A percentile compares a stretch with the other conserved stretches of the same genome.
Evolutionary conservation across 2,329 filamentous ascomycete species (phyloP).

Genomic region (Penicillium fuscoglaucum): DNA sequence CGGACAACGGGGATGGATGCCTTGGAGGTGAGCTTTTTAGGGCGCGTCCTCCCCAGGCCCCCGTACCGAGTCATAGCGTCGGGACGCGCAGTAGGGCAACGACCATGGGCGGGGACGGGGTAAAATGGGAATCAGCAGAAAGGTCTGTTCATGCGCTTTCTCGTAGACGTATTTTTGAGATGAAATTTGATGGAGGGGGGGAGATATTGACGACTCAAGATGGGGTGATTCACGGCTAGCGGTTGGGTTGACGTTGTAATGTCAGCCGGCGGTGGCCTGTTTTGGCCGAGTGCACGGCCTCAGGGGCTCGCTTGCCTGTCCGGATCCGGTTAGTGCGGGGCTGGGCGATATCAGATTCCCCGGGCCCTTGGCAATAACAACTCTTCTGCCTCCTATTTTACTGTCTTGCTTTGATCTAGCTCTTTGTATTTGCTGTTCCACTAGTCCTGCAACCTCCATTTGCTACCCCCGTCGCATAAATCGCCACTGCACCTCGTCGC

Average conservation of each 20-base stretch:
- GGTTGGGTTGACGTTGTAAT: conserved; percentile 49
- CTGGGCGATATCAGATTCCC: conserved; percentile 44
- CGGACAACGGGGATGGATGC: conserved; percentile 82
- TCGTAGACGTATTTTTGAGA: conserved; percentile 56
- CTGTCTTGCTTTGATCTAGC: background rate
- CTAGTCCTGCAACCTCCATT: background rate
- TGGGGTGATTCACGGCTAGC: conserved; percentile 25
- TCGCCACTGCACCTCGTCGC: background rate
- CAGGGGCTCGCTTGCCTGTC: conserved; percentile 47
- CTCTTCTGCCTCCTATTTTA: conserved; percentile 13
- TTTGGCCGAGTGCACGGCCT: conserved; percentile 44
- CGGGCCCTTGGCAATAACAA: conserved; percentile 16
- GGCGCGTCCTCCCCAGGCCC: conserved; percentile 51
- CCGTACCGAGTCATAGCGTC: conserved; percentile 49
- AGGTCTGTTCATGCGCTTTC: conserved; percentile 58
- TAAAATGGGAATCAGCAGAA: conserved; percentile 66
- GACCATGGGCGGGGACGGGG: conserved; percentile 52
- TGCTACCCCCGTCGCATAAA: background rate
- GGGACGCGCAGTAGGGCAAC: conserved; percentile 38
- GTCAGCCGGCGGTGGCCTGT: conserved; percentile 43
- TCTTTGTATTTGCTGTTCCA: background rate
- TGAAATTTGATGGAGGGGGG: conserved; percentile 53
- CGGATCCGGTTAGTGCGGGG: conserved; percentile 45
- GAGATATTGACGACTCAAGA: conserved; percentile 31
- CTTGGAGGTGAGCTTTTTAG: conserved; percentile 82